Conservation (phyloP, 768 basidiomycete species). For the Sarcomyxa edulis region DNA sequence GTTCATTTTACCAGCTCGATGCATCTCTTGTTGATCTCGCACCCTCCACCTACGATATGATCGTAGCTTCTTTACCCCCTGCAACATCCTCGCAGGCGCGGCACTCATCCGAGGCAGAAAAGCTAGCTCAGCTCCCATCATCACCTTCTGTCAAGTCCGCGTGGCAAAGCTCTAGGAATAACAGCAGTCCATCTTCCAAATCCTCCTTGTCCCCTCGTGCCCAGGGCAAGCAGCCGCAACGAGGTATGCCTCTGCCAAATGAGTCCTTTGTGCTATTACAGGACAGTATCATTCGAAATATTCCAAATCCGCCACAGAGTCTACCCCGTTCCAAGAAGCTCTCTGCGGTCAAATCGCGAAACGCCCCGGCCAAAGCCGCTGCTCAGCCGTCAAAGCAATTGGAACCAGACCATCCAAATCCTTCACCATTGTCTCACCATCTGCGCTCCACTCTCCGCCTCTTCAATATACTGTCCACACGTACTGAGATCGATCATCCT, state of each 20-base stretch:
- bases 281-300: slow-evolving; percentile 72
- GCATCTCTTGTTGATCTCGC: slow-evolving; percentile 86
- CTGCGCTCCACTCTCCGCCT: slow-evolving; percentile 70
- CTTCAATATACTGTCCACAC: slow-evolving; percentile 71
- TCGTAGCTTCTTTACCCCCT: slow-evolving; percentile 63
- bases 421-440: slow-evolving; percentile 74
- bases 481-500: slow-evolving; percentile 86
- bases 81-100: slow-evolving; percentile 36
- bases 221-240: slow-evolving; percentile 58
- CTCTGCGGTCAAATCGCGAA: slow-evolving; percentile 20
- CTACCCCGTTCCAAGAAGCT: slow-evolving; percentile 39
- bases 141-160: slow-evolving; percentile 51
- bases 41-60: slow-evolving; percentile 84
- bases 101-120: slow-evolving; percentile 35
- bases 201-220: slow-evolving; percentile 45
- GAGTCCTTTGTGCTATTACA: slow-evolving; percentile 91
- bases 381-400: slow-evolving; percentile 24
- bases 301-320: slow-evolving; percentile 50
- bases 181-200: slow-evolving; percentile 24
- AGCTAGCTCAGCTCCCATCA: slow-evolving; percentile 40
- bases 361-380: slow-evolving; percentile 19
- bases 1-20: slow-evolving; percentile 53
- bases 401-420: slow-evolving; percentile 52
- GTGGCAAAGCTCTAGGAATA: slow-evolving; percentile 56
- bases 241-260: slow-evolving; percentile 52